Evolutionary conservation across 306 rosid genomes (phyloP), one percentile per base, ranked within the genome.

Genomic region (Sindora glabra): DNA sequence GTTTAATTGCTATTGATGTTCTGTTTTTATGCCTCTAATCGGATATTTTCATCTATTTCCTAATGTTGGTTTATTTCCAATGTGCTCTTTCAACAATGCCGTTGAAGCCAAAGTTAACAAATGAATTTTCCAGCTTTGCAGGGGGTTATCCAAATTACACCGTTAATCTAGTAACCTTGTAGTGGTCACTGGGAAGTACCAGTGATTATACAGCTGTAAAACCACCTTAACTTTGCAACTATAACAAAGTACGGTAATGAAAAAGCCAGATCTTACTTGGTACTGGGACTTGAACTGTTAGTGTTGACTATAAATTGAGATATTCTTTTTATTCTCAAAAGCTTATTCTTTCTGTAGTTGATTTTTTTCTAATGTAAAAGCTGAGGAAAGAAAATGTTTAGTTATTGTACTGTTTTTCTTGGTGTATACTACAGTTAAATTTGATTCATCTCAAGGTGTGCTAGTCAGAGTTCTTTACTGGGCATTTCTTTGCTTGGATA

Each of bases 231-330:
- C 10, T 4, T 64, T 49, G 10, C 40, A 48, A 49, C 12, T 12
- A 12, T 40, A 52, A 23, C 25, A 56, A 27, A 6, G 13, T 27
- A 9, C 23, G 44, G 49, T 24, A 34, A 23, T 9, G 57, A 37
- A 72, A 59, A 40, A 22, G 36, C 62, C 33, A 45, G 63, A 44
- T 42, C 65, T 65, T 48, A 34, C 15, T 50, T 65, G 57, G 38
- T 65, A 21, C 18, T 50, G 52, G 68, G 62, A 34, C 61, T 48
- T 30, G 16, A 21, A 12, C 30, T 26, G 36, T 36, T 42, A 53
- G 2, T 70, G 19, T 5, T 34, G 57, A 44, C 10, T 53, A 25
- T 53, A 32, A 19, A 24, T 34, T 52, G 13, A 45, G 45, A 34
- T 14, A 13, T 44, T n/a, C 32, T 24, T 49, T 36, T 57, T 65